phyloP scores from a whole-genome alignment of 805 yeast species.

The Candida methanosorbosa region DNA sequence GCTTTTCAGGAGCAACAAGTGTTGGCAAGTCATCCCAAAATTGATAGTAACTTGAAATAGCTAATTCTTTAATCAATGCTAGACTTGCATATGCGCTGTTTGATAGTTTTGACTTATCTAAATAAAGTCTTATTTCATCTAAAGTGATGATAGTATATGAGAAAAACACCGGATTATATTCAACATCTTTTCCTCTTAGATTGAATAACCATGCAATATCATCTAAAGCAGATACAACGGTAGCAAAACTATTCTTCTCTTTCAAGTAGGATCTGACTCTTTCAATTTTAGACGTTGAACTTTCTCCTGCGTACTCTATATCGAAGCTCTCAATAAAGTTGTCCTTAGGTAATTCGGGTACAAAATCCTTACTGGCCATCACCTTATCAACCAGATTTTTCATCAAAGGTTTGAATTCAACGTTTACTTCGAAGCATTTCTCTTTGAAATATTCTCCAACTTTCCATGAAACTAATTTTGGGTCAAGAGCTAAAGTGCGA shows the following conservation, averaged over 20 bases:
- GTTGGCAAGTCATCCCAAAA: conserved; percentile 49
- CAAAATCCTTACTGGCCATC: conserved; percentile 39
- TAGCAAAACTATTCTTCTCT: conserved; percentile 27
- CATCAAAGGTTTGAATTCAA: conserved; percentile 42
- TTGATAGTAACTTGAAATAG: conserved; percentile 41
- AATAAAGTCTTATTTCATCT: conserved; percentile 28
- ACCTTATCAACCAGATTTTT: conserved; percentile 66
- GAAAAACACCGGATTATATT: conserved; percentile 81
- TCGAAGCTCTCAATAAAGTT: conserved; percentile 26
- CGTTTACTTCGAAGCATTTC: conserved; percentile 24
- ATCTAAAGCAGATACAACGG: conserved; percentile 43
- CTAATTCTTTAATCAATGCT: conserved; percentile 17
- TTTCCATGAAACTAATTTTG: conserved; percentile 53
- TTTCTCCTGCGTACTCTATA: conserved; percentile 33
- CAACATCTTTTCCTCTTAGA: conserved; percentile 57
- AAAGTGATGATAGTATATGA: conserved; percentile 45
- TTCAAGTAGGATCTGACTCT: conserved; percentile 19
- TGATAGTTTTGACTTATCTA: conserved; percentile 27
- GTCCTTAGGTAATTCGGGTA: conserved; percentile 11
- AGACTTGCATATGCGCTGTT: not conserved
- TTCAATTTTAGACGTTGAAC: conserved; percentile 26
- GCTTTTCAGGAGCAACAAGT: conserved; percentile 10
- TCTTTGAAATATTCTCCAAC: conserved; percentile 33
- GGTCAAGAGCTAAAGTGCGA: conserved; percentile 73
- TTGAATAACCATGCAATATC: conserved; percentile 48